These are phyloP conservation scores for Ceratopteris richardii DNA, from an alignment of 75 land plant species.

Conservation along the genomic window DNA sequence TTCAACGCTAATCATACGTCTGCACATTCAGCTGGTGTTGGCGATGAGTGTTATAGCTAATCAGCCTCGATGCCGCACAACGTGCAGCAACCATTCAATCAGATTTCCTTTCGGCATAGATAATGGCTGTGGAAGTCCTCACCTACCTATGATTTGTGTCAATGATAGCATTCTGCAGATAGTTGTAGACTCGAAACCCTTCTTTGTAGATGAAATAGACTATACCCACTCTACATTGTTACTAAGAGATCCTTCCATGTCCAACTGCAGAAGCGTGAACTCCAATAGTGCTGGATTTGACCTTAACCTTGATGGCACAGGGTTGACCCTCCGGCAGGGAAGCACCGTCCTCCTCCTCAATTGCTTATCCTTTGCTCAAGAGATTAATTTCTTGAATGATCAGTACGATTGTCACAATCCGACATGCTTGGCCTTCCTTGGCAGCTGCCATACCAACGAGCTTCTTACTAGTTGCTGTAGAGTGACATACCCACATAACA, in stretches of 20 bases:
- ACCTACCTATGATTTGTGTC: constrained; percentile 1
- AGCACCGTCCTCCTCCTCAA: constrained; percentile 12
- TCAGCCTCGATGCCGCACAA: not conserved
- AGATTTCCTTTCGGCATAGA: constrained; percentile 6
- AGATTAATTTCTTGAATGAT: constrained; percentile 3
- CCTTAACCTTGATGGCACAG: not conserved
- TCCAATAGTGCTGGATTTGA: not conserved
- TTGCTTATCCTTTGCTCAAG: constrained; percentile 7
- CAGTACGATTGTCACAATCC: constrained; percentile 9
- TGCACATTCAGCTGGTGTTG: no score
- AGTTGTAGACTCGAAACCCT: constrained; percentile 1
- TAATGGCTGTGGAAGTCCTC: constrained; percentile 6
- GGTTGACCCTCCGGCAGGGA: not conserved
- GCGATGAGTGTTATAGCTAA: no score
- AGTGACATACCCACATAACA: not conserved
- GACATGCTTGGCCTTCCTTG: constrained; percentile 6
- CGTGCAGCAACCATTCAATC: not conserved
- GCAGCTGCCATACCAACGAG: constrained; percentile 6
- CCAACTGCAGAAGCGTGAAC: constrained; percentile 4
- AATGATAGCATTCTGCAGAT: not conserved
- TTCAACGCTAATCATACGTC: no score
- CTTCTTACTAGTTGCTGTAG: constrained; percentile 7
- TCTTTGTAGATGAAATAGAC: constrained; percentile 4
- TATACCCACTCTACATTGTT: not conserved
- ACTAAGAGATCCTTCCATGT: constrained; percentile 7